These are phyloP conservation scores for Cryomyces minteri DNA, from an alignment of 495 filamentous ascomycete species.

Conservation along the genomic window DNA sequence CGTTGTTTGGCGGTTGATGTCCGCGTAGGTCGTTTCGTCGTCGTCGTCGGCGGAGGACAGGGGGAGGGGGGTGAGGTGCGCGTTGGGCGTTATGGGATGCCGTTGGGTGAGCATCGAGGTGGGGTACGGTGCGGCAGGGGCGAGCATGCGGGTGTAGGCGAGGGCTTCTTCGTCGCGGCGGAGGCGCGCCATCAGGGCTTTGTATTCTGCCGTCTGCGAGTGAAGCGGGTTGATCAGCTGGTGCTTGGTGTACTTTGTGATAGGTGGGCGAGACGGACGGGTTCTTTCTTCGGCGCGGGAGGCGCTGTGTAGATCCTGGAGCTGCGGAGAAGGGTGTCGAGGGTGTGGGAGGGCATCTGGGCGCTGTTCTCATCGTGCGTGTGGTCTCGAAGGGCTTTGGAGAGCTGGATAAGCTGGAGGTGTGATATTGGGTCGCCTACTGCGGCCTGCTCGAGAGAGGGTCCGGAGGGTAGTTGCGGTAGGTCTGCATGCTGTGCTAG, in stretches of 20 bases:
- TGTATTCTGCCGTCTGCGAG: conserved; percentile 62
- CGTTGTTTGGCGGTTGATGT: conserved; percentile 57
- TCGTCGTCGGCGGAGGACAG: conserved; percentile 9
- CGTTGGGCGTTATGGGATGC: conserved; percentile 28
- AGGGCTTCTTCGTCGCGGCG: conserved; percentile 62
- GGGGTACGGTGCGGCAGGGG: too few species aligned
- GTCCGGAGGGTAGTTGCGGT: conserved; percentile 16
- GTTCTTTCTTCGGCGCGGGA: conserved; percentile 57
- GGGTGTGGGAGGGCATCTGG: conserved; percentile 1
- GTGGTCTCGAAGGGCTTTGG: conserved; percentile 26
- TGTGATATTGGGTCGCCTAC: conserved; percentile 63
- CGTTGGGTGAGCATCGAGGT: conserved; percentile 34
- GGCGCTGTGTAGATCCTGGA: conserved; percentile 59
- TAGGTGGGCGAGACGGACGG: conserved; percentile 49
- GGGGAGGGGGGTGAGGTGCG: too few species aligned
- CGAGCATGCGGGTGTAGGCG: conserved; percentile 59
- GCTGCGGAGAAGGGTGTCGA: conserved; percentile 52
- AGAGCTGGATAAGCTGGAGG: conserved; percentile 51
- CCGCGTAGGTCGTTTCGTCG: conserved; percentile 27
- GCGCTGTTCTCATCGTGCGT: neutral
- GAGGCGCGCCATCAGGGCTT: conserved; percentile 71
- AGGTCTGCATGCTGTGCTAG: neutral
- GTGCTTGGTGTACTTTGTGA: too few species aligned
- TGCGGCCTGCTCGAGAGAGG: conserved; percentile 24
- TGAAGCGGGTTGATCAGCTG: too few species aligned